Evolutionary conservation across 2,329 filamentous ascomycete genomes (phyloP).

Genomic region (Fusarium sulawesiense): DNA sequence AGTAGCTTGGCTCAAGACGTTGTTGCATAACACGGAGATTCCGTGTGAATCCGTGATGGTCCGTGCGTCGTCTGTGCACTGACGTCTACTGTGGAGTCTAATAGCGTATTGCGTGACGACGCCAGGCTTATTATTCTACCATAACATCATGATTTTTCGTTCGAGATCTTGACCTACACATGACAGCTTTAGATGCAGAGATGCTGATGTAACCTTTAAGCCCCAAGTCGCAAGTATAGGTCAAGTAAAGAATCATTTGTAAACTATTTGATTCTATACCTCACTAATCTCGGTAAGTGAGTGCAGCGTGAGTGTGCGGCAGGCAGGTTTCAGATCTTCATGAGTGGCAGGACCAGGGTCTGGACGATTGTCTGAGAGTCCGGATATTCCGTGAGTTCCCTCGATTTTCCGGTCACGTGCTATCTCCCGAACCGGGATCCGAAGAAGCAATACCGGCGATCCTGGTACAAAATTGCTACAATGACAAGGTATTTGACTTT

Average conservation of each 20-base stretch:
- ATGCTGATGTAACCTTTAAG: not conserved
- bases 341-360: not conserved
- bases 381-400: not conserved
- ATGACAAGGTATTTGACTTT: not conserved
- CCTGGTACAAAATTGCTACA: not conserved
- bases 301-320: too few species aligned
- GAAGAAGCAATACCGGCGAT: not conserved
- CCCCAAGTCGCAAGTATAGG: not conserved
- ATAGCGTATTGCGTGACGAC: not conserved
- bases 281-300: not conserved
- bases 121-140: not conserved
- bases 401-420: not conserved
- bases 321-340: not conserved
- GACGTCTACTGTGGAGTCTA: not conserved
- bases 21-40: not conserved
- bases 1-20: not conserved
- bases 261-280: too few species aligned
- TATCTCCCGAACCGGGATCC: fast-evolving
- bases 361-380: not conserved
- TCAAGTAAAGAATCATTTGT: too few species aligned
- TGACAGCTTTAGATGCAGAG: not conserved
- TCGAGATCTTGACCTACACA: not conserved
- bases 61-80: not conserved
- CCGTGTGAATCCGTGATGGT: not conserved
- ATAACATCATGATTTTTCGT: fast-evolving